Evolutionary conservation across 2,329 filamentous ascomycete species (phyloP), one percentile per base, ranked within the genome.

Genomic region (Teratosphaeria destructans): DNA sequence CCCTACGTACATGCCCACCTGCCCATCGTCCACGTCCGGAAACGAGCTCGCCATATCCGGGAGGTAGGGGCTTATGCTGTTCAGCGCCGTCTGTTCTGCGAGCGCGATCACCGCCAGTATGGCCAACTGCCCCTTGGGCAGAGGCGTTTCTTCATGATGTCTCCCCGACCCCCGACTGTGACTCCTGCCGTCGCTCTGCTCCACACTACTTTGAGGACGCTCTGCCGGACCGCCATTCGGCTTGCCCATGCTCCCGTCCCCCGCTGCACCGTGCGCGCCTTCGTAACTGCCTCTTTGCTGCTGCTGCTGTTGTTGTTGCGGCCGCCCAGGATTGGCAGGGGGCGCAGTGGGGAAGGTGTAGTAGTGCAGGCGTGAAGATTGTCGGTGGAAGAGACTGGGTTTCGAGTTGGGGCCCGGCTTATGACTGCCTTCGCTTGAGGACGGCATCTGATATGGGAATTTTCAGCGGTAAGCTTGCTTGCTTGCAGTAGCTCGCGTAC

Each of bases 11-110:
- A 97, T 72, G 0, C 93, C 94, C 35, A 88, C 87, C 67, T 91
- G 79, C 5, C 79, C 80, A 1, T 81, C 75, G 23, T 87, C 82
- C 23, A 96, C 86, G 62, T 89, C 89, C 1, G 90, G 88, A 71
- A 97, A 97, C 0, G 85, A 85, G 26, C 85, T 83, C 1, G 92
- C 86, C 93, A 99, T 97, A 67, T 91, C 84, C 0, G 94, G 94
- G 1, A 99, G 83, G 73, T 99, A 99, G 0, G 94, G 94, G 11
- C 88, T 89, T 69, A 99, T 96, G 26, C 91, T 96, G 74, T 99
- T 99, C 70, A 99, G 82, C 0, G 94, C 94, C 0, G 93, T 97
- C 78, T 99, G 94, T 72, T 99, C 94, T 58, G 89, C 88, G 26
- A 99, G 81, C 6, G 92, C 92, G 61, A 99, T 89, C 64, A 96